Evolutionary conservation across 2,329 filamentous ascomycete species (phyloP), one percentile per base, ranked within the genome.

Genomic region (Alternaria atra): DNA sequence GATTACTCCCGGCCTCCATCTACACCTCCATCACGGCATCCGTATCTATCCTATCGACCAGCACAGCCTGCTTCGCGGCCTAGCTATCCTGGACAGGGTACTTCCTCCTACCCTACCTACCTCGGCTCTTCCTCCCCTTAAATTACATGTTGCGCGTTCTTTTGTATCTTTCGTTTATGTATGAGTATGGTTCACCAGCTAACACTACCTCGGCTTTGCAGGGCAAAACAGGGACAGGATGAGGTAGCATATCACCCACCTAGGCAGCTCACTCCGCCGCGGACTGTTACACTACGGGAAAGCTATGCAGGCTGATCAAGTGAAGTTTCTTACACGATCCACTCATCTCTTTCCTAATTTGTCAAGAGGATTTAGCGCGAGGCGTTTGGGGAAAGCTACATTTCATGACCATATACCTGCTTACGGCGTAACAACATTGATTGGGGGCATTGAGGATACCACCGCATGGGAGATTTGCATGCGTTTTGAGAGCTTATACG

Each of bases 171-270:
- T 55, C 63, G 23, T 53, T 67, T 23, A 52, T 61, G 58, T 65
- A 58, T 58, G 56, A 61, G 13, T 52, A 66, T 40, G 63, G 62
- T 68, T 67, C 58, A 52, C 39, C 30, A 56, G 71, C 71, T 74
- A 66, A 74, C 60, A 60, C 57, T 39, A 54, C 40, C 51, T 63
- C 61, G 66, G 67, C 35, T 44, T 58, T 56, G 58, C 61, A 73
- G 71, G 58, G 57, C 43, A 67, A 61, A 64, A 58, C 58, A 52
- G 62, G 57, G 29, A 91, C 60, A 55, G 47, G 63, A 58, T 43
- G 7, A 42, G 46, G 40, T 55, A 58, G 39, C 35, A 52, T 35
- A 42, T 29, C 61, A 50, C 23, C 15, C 27, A 35, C 44, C 44
- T 56, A 54, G 43, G 43, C 54, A 25, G 29, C 44, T 27, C 29